Percentiles rank a stretch among this genome's conserved stretches.
Conservation (phyloP, 257 asterid species). For the Capsicum chinense region DNA sequence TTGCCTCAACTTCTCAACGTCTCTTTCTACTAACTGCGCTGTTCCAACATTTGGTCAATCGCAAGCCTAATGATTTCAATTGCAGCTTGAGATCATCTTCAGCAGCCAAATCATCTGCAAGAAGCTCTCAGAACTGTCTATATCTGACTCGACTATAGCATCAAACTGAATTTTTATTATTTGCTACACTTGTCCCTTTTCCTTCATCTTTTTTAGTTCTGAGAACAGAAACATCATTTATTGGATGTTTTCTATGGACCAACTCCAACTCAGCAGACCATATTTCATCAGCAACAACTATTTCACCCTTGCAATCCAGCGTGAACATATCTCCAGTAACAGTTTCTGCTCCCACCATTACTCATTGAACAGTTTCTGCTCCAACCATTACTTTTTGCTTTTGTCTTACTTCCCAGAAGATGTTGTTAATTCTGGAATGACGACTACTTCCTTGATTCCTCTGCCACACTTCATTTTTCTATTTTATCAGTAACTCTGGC, state of each 20-base stretch:
- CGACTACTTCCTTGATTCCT: neutral
- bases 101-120: neutral
- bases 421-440: neutral
- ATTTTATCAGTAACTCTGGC: neutral
- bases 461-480: neutral
- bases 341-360: neutral
- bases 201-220: neutral
- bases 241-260: neutral
- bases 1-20: neutral
- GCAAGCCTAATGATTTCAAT: neutral
- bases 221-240: neutral
- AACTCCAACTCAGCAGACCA: neutral
- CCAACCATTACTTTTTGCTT: neutral
- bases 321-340: neutral
- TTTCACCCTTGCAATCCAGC: neutral
- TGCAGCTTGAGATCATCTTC: neutral
- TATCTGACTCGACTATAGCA: neutral
- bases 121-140: neutral
- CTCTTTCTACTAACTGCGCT: neutral
- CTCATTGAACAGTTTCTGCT: neutral
- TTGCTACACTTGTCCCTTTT: neutral
- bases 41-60: neutral
- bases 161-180: constrained; percentile 4
- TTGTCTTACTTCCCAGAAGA: constrained; percentile 7
- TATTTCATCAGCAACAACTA: neutral